Base-by-base conservation (phyloP, 2,329 filamentous ascomycete genomes). In the Clonostachys chloroleuca region DNA sequence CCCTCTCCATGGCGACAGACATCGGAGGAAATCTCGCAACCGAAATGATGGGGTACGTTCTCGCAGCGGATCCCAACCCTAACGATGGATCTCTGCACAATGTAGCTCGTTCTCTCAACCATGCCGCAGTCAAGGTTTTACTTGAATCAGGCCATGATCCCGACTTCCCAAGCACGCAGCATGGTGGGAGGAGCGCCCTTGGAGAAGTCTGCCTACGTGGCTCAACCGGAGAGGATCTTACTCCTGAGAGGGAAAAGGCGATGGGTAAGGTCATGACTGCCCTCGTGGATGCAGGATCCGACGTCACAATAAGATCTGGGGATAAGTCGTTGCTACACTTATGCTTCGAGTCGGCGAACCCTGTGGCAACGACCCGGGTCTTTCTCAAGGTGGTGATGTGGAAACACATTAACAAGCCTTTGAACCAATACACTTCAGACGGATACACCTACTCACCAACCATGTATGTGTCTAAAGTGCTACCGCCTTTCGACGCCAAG, bases 11-110 rank as follows among this genome's bases (percentile, higher is more conserved):
- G 68, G 81, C 80, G 2, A 81, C 81, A 2, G 68, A 64, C 37
- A 68, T 80, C 3, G 74, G 76, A 0, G 78, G 79, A 13, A 73
- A 81, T 0, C 52, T 78, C 12, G 72, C 75, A 1, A 74, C 74
- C 16, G 66, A 70, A 10, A 77, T 82, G 62, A 75, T 81, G 74
- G 66, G 69, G 3, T 73, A 70, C 45, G 61, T 86, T 1, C 67
- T 84, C 6, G 73, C 73, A 0, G 75, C 78, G 0, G 77, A 79
- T 17, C 77, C 80, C 1, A 73, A 77, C 2, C 72, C 69, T 40
- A 81, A 87, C 48, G 84, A 88, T 49, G 83, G 83, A 1, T 86
- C 81, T 2, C 67, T 88, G 4, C 84, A 87, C 55, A 83, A 85
- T 50, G 80, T 83, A 5, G 77, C 83, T 0, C 70, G 79, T 12